These are phyloP conservation scores for Conticribra weissflogii DNA, from an alignment of 108 stramenopile genomes.

Conservation along the genomic window DNA sequence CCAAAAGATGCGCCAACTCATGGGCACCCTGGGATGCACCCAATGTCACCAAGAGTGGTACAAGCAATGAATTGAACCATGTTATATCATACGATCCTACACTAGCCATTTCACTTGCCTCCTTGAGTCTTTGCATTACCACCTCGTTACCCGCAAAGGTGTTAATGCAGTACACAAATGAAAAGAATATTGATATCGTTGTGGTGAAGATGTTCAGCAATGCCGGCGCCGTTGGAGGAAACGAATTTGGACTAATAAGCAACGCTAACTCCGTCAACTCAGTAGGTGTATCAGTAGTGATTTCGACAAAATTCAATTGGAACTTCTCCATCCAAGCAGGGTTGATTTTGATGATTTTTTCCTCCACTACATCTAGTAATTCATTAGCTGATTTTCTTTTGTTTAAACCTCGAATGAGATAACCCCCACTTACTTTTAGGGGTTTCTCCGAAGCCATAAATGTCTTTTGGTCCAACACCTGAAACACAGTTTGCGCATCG, in stretches of 20 bases:
- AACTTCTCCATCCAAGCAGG: conserved; percentile 41
- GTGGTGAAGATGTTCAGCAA: conserved; percentile 19
- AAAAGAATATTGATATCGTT: conserved; percentile 31
- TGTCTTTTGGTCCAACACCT: conserved; percentile 29
- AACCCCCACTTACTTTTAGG: conserved; percentile 50
- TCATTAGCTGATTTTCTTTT: conserved; percentile 25
- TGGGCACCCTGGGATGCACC: conserved; percentile 51
- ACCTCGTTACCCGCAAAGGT: conserved; percentile 50
- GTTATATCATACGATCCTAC: conserved; percentile 36
- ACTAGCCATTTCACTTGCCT: conserved; percentile 40
- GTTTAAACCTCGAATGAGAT: conserved; percentile 58
- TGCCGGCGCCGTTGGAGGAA: conserved; percentile 32
- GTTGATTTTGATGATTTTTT: conserved; percentile 24
- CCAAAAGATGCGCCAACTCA: conserved; percentile 60
- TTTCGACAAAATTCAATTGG: conserved; percentile 47
- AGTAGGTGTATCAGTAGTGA: conserved; percentile 30
- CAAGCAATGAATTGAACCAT: conserved; percentile 64
- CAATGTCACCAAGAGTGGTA: conserved; percentile 53
- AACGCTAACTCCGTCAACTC: conserved; percentile 40
- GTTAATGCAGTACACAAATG: conserved; percentile 51
- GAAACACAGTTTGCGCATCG: conserved; percentile 36
- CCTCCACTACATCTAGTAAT: conserved; percentile 50
- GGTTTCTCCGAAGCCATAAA: conserved; percentile 54
- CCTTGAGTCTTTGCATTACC: conserved; percentile 46
- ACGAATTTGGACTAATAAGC: conserved; percentile 52